Conservation (phyloP, 768 basidiomycete genomes). For the Pleurotus djamor region DNA sequence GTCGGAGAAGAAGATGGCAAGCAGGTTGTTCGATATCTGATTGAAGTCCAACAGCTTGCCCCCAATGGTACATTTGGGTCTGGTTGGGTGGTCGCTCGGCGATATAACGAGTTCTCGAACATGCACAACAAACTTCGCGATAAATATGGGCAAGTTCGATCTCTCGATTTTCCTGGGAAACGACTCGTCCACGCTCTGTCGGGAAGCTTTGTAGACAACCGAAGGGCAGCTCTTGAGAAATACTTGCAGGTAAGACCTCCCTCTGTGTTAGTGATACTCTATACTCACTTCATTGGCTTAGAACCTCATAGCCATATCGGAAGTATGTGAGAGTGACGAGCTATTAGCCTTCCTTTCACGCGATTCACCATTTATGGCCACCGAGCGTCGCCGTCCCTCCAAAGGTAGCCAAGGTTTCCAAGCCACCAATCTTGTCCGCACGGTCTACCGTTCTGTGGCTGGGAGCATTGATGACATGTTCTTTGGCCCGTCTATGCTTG, state of each 20-base stretch:
- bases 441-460: conserved; percentile 88
- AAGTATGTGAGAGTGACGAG: conserved; percentile 80
- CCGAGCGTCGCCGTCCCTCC: conserved; percentile 33
- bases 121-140: conserved; percentile 89
- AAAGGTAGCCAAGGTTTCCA: conserved; percentile 51
- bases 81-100: conserved; percentile 90
- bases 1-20: conserved; percentile 84
- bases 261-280: neutral
- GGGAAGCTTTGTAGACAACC: conserved; percentile 81
- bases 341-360: conserved; percentile 85
- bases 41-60: conserved; percentile 90
- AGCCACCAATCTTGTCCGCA: conserved; percentile 76
- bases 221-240: conserved; percentile 78
- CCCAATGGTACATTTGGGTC: conserved; percentile 74
- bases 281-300: conserved; percentile 23
- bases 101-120: conserved; percentile 93
- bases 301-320: conserved; percentile 71
- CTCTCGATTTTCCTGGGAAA: conserved; percentile 91
- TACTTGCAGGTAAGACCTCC: conserved; percentile 74
- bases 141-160: conserved; percentile 59
- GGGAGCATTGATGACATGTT: conserved; percentile 98
- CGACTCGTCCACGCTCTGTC: conserved; percentile 87
- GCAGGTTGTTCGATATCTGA: conserved; percentile 86
- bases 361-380: conserved; percentile 77
- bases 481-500: conserved; percentile 94